phyloP scores from a whole-genome alignment of 2,329 filamentous ascomycete genomes.

The Ophiocordyceps camponoti-saundersi region DNA sequence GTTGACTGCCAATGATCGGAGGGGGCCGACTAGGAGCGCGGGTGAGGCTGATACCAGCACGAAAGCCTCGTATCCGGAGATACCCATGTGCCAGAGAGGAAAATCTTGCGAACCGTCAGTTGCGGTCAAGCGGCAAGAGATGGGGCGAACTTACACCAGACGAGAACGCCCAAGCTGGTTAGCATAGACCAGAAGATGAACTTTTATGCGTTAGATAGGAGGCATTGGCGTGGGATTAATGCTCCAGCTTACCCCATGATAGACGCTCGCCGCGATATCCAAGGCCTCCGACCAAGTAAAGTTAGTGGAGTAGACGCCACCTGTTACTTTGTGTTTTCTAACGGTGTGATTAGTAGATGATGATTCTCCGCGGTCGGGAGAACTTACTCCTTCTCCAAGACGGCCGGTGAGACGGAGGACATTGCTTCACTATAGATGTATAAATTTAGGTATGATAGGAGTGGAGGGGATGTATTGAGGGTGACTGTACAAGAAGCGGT shows the following conservation, averaged over 20 bases:
- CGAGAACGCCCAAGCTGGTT: slow-evolving; percentile 71
- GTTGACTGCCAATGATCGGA: slow-evolving; percentile 51
- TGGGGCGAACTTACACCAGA: slow-evolving; percentile 62
- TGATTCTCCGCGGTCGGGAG: neutral
- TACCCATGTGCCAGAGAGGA: slow-evolving; percentile 97
- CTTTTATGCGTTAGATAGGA: slow-evolving; percentile 22
- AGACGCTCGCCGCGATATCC: slow-evolving; percentile 75
- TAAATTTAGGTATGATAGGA: slow-evolving; percentile 25
- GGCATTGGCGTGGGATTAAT: too few species aligned
- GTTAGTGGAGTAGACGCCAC: slow-evolving; percentile 48
- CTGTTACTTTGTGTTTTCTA: slow-evolving; percentile 62
- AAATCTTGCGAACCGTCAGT: slow-evolving; percentile 44
- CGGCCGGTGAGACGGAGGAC: slow-evolving; percentile 28
- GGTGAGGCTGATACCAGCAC: slow-evolving; percentile 77
- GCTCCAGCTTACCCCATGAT: slow-evolving; percentile 58
- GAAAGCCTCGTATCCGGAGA: slow-evolving; percentile 85
- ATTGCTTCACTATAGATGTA: slow-evolving; percentile 25
- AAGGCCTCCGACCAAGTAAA: slow-evolving; percentile 62
- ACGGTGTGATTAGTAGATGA: slow-evolving; percentile 7
- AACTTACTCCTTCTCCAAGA: slow-evolving; percentile 26
- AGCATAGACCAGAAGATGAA: slow-evolving; percentile 94
- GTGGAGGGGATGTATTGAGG: slow-evolving; percentile 14
- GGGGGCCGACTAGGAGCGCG: slow-evolving; percentile 52
- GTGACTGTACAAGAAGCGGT: slow-evolving; percentile 15
- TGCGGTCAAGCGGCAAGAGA: neutral